Evolutionary conservation across 2,329 filamentous ascomycete genomes (phyloP).

Genomic region (Cryphonectria carpinicola): DNA sequence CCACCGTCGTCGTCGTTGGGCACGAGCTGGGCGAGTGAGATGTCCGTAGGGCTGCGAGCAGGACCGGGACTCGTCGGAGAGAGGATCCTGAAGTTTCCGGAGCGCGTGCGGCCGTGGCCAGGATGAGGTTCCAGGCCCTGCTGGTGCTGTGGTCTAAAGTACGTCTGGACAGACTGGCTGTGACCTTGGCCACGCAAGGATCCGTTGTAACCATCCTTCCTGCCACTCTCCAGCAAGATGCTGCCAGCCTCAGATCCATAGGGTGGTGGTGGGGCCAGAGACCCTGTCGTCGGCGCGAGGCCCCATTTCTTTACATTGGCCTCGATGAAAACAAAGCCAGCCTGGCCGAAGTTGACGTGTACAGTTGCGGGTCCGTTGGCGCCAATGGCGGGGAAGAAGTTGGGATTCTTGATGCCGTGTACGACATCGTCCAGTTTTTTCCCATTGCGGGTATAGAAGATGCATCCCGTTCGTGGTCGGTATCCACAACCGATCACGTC

Average conservation of each 20-base stretch:
- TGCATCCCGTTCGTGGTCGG: slow-evolving; percentile 86
- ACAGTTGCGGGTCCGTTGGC: slow-evolving; percentile 91
- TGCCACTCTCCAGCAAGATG: slow-evolving; percentile 87
- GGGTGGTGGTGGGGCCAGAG: slow-evolving; percentile 89
- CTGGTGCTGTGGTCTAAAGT: slow-evolving; percentile 40
- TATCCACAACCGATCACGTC: slow-evolving; percentile 97
- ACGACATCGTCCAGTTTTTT: slow-evolving; percentile 95
- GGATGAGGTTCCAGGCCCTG: slow-evolving; percentile 51
- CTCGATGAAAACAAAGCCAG: slow-evolving; percentile 98
- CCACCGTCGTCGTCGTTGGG: slow-evolving; percentile 74
- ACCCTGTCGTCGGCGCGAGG: slow-evolving; percentile 92
- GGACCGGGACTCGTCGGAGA: slow-evolving; percentile 86
- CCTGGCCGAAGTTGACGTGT: slow-evolving; percentile 97
- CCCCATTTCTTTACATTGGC: slow-evolving; percentile 99
- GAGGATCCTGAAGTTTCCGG: slow-evolving; percentile 74
- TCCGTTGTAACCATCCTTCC: slow-evolving; percentile 59
- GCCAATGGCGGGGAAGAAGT: slow-evolving; percentile 97
- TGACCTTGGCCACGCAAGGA: slow-evolving; percentile 45
- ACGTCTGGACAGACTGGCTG: slow-evolving; percentile 52
- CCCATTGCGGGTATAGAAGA: slow-evolving; percentile 98
- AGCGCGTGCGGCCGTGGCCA: slow-evolving; percentile 75
- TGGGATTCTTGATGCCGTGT: slow-evolving; percentile 90
- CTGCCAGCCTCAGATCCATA: slow-evolving; percentile 98
- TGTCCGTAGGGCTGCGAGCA: slow-evolving; percentile 89
- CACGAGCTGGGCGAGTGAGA: slow-evolving; percentile 86